Percentiles rank a stretch among this genome's conserved stretches.
Conservation (phyloP, 306 rosid genomes). For the Castanopsis chinensis region DNA sequence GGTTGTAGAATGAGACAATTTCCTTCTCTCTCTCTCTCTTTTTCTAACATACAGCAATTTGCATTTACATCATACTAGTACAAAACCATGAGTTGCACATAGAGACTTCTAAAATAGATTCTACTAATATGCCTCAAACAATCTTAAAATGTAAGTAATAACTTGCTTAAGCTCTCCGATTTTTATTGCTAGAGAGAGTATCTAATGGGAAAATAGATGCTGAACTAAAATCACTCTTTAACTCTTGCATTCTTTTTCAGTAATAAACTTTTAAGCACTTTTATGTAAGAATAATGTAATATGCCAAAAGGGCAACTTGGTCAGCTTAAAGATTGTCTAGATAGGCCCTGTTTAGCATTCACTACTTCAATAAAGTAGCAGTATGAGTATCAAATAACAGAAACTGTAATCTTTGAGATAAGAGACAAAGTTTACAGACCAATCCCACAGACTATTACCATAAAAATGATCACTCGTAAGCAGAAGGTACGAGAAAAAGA, state of each 20-base stretch:
- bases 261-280: background rate
- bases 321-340: background rate
- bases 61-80: background rate
- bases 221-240: background rate
- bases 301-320: background rate
- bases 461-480: background rate
- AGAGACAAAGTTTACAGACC: background rate
- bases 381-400: background rate
- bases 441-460: background rate
- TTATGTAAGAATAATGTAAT: background rate
- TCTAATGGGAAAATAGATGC: background rate
- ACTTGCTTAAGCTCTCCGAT: background rate
- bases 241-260: background rate
- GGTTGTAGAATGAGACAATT: too few relatives aligned
- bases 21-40: too few relatives aligned
- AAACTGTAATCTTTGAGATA: background rate
- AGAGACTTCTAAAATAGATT: background rate
- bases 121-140: background rate
- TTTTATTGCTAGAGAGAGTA: too few relatives aligned
- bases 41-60: too few relatives aligned
- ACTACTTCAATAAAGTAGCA: background rate
- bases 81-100: background rate
- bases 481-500: background rate
- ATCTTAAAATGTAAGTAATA: background rate
- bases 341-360: background rate